Evolutionary conservation across 345 rosid species (phyloP).

Genomic region (Turritis glabra): DNA sequence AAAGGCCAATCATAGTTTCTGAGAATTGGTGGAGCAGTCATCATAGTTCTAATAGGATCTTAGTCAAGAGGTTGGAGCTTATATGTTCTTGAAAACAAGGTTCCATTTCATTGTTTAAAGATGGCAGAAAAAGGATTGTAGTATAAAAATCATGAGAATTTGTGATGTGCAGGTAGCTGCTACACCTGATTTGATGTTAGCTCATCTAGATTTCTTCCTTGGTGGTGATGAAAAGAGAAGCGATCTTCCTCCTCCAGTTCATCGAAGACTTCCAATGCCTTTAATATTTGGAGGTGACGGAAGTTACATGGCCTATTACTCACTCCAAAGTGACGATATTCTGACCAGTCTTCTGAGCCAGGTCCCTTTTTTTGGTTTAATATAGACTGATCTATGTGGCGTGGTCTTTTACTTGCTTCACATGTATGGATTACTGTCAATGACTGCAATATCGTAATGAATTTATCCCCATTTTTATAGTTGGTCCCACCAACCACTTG

Average conservation of each 20-base stretch:
- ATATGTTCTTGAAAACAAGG: not conserved
- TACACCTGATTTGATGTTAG: conserved; percentile 83
- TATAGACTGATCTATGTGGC: not conserved
- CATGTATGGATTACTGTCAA: not conserved
- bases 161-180: conserved; percentile 69
- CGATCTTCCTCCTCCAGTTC: conserved; percentile 82
- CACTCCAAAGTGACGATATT: conserved; percentile 79
- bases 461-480: conserved; percentile 44
- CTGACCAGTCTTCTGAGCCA: conserved; percentile 89
- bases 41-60: not conserved
- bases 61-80: not conserved
- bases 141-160: not conserved
- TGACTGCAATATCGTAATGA: not conserved
- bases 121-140: not conserved
- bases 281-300: conserved; percentile 88
- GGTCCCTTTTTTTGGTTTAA: conserved; percentile 46
- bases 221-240: conserved; percentile 93
- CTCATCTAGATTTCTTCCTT: conserved; percentile 82
- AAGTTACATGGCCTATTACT: conserved; percentile 88
- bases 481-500: conserved; percentile 85
- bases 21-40: not conserved
- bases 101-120: not conserved
- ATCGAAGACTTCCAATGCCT: conserved; percentile 75
- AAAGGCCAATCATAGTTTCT: conserved; percentile 4
- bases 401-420: not conserved